phyloP scores from a whole-genome alignment of 1,139 yeast genomes.

The Geotrichum fermentans region DNA sequence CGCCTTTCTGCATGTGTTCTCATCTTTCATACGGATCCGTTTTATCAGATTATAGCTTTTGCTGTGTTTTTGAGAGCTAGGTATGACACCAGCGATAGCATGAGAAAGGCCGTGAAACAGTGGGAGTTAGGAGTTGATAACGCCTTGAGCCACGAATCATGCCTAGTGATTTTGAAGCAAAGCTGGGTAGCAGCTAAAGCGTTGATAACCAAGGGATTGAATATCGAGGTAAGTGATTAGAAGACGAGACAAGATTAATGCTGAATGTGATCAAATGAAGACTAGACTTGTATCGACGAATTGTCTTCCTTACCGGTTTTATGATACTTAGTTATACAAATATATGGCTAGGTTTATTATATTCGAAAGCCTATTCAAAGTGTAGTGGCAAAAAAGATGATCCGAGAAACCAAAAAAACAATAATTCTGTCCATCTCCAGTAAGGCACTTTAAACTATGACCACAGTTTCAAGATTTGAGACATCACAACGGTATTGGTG shows the following conservation, averaged over 20 bases:
- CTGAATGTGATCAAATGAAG: not conserved
- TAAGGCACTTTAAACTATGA: too few relatives aligned
- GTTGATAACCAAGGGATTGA: conserved; percentile 40
- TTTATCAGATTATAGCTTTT: conserved; percentile 56
- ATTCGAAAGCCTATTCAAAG: not conserved
- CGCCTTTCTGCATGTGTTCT: conserved; percentile 47
- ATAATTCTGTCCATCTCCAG: too few relatives aligned
- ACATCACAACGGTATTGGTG: too few relatives aligned
- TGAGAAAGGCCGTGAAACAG: conserved; percentile 63
- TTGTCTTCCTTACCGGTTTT: too few relatives aligned
- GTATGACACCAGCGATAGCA: conserved; percentile 69
- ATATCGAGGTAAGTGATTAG: conserved; percentile 16
- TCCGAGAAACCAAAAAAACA: too few relatives aligned
- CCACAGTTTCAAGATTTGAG: too few relatives aligned
- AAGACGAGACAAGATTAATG: not conserved
- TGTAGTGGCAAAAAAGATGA: not conserved
- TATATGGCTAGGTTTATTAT: too few relatives aligned
- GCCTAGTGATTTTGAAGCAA: conserved; percentile 56
- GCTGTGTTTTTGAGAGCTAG: conserved; percentile 68
- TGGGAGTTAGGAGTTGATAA: conserved; percentile 73
- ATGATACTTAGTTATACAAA: too few relatives aligned
- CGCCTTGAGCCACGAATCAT: conserved; percentile 49
- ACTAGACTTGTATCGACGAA: not conserved
- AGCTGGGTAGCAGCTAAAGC: conserved; percentile 58
- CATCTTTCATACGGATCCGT: conserved; percentile 57